Evolutionary conservation across 805 yeast genomes (phyloP).

Genomic region (Limtongozyma cylindracea): DNA sequence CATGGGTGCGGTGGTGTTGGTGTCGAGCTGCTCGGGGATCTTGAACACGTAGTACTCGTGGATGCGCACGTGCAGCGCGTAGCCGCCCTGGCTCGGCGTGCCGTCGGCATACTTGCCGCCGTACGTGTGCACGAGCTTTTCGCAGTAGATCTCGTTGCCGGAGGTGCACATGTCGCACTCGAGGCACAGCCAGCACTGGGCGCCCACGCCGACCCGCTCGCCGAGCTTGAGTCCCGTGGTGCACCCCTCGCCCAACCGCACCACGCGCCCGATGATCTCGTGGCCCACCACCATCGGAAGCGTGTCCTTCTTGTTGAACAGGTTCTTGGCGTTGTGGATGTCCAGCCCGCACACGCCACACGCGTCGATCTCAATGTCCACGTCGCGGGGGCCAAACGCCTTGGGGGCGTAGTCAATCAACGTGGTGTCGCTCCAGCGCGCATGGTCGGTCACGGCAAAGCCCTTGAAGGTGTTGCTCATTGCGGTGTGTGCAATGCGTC

Average conservation of each 20-base stretch:
- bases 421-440: constrained; percentile 25
- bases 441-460: constrained; percentile 21
- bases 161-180: constrained; percentile 27
- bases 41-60: constrained; percentile 38
- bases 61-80: constrained; percentile 35
- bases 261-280: constrained; percentile 34
- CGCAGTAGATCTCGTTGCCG: constrained; percentile 16
- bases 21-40: constrained; percentile 25
- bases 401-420: constrained; percentile 23
- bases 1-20: constrained; percentile 40
- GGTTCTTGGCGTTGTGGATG: constrained; percentile 22
- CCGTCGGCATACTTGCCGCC: constrained; percentile 8
- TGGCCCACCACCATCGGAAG: constrained; percentile 27
- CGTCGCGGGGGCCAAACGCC: constrained; percentile 5
- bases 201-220: constrained; percentile 5
- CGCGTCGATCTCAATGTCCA: constrained; percentile 7
- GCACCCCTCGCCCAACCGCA: constrained; percentile 3
- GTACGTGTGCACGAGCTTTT: constrained; percentile 23
- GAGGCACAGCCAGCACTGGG: constrained; percentile 2
- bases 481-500: too few relatives aligned
- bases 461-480: constrained; percentile 36
- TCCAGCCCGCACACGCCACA: constrained; percentile 30
- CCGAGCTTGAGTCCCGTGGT: constrained; percentile 3
- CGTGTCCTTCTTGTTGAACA: constrained; percentile 16
- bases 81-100: constrained; percentile 45